Base-by-base conservation (phyloP, 1,139 yeast species). In the Candida neerlandica region DNA sequence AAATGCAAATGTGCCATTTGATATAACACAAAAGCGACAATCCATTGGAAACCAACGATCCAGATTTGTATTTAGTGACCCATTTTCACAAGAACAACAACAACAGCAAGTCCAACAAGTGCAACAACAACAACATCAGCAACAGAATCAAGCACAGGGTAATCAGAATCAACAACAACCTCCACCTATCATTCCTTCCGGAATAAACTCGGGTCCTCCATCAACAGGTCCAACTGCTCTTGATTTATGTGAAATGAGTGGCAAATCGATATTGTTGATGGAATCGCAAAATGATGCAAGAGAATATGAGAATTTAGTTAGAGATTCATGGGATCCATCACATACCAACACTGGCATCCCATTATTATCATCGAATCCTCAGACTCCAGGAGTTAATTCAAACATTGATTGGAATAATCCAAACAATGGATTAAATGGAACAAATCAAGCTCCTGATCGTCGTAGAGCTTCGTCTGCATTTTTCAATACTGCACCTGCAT, bases 61-160 rank as follows among this genome's bases (percentile, higher is more conserved):
- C n/a, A 73, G 90, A 56, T 85, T 85, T 59, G 73, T 85, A 12
- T 85, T 86, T 60, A 79, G 85, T 56, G 90, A 85, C 62, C 88
- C 89, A 11, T 84, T 85, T 60, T 63, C 71, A 2, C 66, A 65
- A 6, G 54, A 46, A 5, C 51, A 39, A 34, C 59, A 44, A 44
- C 58, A 43, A 52, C 58, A 34, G 12, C 52, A 49, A 15, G 48
- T 34, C 11, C 50, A 43, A 26, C 49, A 35, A 27, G 48, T 30
- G 46, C 55, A 30, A 48, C 58, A 57, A 10, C 60, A 16, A 21
- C 54, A 42, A 38, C 67, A 40, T 48, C 58, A 15, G 32, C 56
- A 41, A 27, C 58, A 30, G 19, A 53, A 39, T 52, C 53, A 18
- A 14, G 45, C 55, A 2, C 50, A 46, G 41, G 34, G 11, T 15